These are phyloP conservation scores for Cercospora sojina DNA, from an alignment of 2,329 filamentous ascomycete species.

Conservation along the genomic window DNA sequence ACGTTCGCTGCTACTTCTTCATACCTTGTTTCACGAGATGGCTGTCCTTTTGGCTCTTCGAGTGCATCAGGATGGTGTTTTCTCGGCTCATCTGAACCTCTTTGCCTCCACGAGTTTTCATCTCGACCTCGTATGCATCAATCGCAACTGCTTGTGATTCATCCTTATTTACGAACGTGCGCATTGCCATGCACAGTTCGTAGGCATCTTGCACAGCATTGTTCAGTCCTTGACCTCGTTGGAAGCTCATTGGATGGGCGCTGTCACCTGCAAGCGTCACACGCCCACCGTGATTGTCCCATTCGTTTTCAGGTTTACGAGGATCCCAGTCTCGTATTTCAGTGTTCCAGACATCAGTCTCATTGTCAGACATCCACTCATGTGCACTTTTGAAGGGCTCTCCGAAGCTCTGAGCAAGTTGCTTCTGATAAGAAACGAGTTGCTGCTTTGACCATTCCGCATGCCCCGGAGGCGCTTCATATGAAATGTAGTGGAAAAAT, in stretches of 20 bases:
- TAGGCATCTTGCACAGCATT: constrained; percentile 42
- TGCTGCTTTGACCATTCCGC: constrained; percentile 5
- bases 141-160: background rate
- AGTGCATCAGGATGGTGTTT: constrained; percentile 10
- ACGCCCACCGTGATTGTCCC: constrained; percentile 30
- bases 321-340: constrained; percentile 24
- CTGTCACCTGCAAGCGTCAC: constrained; percentile 39
- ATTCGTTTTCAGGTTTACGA: constrained; percentile 20
- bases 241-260: constrained; percentile 48
- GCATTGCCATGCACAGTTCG: constrained; percentile 4
- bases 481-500: constrained; percentile 20
- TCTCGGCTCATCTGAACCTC: constrained; percentile 16
- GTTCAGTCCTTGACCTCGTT: constrained; percentile 48
- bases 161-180: background rate
- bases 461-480: constrained; percentile 16
- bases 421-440: constrained; percentile 9
- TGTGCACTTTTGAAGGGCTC: constrained; percentile 17
- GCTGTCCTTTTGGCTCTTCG: background rate
- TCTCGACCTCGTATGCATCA: constrained; percentile 11
- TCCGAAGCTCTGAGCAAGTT: constrained; percentile 10
- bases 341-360: constrained; percentile 5
- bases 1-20: background rate
- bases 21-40: constrained; percentile 8
- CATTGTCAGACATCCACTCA: constrained; percentile 9
- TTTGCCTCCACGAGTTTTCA: constrained; percentile 16